A percentile compares a stretch with the other conserved stretches of the same genome.
Conservation (phyloP, 768 basidiomycete genomes). For the Leccinum subtestaceum region DNA sequence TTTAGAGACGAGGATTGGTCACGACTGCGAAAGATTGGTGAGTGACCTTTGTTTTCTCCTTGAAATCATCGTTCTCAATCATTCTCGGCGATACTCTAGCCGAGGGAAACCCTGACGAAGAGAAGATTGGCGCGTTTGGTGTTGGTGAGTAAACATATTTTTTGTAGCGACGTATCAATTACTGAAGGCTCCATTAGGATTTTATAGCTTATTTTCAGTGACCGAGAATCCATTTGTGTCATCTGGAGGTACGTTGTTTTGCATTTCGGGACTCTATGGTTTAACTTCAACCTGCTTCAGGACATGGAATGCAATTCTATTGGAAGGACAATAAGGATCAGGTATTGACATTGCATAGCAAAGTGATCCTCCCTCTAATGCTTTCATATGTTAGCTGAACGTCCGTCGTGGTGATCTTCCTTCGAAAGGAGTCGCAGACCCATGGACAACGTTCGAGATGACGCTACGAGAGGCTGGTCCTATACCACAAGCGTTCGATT, state of each 20-base stretch:
- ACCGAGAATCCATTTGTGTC: constrained; percentile 83
- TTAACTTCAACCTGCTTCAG: constrained; percentile 32
- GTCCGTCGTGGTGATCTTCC: constrained; percentile 75
- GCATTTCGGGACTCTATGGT: neutral
- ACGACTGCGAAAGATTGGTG: constrained; percentile 18
- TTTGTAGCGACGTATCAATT: neutral
- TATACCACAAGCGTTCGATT: constrained; percentile 81
- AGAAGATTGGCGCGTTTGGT: constrained; percentile 28
- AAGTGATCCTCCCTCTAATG: neutral
- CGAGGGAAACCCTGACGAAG: constrained; percentile 26
- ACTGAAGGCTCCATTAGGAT: constrained; percentile 38
- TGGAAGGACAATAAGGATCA: constrained; percentile 95
- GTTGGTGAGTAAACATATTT: constrained; percentile 14
- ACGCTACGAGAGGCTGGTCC: constrained; percentile 74
- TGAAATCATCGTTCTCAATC: neutral
- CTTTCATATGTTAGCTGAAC: constrained; percentile 52
- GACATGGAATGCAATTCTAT: constrained; percentile 93
- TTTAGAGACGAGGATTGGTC: constrained; percentile 50
- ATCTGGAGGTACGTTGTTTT: constrained; percentile 57
- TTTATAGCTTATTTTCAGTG: constrained; percentile 79
- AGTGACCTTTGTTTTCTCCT: neutral
- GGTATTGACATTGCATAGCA: constrained; percentile 33
- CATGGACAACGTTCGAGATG: constrained; percentile 93
- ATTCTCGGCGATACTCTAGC: neutral
- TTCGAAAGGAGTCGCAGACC: constrained; percentile 33